Evolutionary conservation across 108 stramenopile genomes (phyloP).

Genomic region (Skeletonema tropicum): DNA sequence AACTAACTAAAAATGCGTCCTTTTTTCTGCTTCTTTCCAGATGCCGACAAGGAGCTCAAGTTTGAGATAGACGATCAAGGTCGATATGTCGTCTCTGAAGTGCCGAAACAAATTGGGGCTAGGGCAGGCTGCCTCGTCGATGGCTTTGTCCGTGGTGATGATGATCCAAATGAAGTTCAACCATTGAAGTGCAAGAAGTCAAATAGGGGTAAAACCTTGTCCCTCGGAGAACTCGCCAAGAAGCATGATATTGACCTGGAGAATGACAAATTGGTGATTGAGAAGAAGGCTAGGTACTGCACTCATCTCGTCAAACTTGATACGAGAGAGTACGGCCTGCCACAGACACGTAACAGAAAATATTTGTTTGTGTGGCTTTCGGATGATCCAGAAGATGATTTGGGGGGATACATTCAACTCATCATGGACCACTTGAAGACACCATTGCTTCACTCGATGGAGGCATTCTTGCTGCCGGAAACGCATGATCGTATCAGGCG

Average conservation of each 20-base stretch:
- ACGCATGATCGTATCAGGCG: conserved; percentile 70
- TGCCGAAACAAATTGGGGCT: conserved; percentile 59
- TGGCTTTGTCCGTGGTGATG: conserved; percentile 50
- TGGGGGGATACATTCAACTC: conserved; percentile 65
- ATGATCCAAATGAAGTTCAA: background rate
- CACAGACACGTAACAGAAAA: conserved; percentile 69
- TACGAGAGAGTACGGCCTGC: conserved; percentile 78
- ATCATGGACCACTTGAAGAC: conserved; percentile 63
- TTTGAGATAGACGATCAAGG: conserved; percentile 39
- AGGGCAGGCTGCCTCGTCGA: conserved; percentile 56
- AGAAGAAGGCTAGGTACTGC: conserved; percentile 57
- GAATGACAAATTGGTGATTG: conserved; percentile 61
- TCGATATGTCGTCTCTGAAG: conserved; percentile 45
- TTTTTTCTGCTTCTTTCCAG: background rate
- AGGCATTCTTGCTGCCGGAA: conserved; percentile 64
- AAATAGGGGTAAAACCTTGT: conserved; percentile 28
- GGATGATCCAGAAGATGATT: conserved; percentile 55
- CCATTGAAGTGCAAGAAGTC: conserved; percentile 24
- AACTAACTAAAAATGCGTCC: background rate
- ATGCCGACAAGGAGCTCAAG: conserved; percentile 33
- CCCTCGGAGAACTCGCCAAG: conserved; percentile 52
- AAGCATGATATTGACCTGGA: conserved; percentile 51
- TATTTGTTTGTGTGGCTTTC: conserved; percentile 73
- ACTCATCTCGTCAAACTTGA: conserved; percentile 63
- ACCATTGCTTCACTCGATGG: conserved; percentile 70